Evolutionary conservation across 1,139 yeast genomes (phyloP).

Genomic region (Kodamaea sp.): DNA sequence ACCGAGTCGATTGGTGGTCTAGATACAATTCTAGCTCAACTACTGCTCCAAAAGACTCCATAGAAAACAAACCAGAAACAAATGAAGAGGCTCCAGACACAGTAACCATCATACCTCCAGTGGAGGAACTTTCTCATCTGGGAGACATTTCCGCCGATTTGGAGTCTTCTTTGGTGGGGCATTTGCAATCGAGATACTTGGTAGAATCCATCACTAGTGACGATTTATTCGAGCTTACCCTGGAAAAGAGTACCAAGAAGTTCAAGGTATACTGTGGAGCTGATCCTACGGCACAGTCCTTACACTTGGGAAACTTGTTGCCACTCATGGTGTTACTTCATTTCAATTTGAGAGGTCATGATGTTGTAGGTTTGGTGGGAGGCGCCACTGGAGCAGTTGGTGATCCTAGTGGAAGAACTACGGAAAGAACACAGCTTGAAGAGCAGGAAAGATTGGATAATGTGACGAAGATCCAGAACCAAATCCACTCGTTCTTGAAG

Average conservation of each 20-base stretch:
- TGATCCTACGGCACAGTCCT: conserved; percentile 89
- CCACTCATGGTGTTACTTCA: conserved; percentile 86
- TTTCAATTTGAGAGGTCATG: conserved; percentile 81
- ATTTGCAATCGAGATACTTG: conserved; percentile 47
- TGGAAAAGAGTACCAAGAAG: conserved; percentile 29
- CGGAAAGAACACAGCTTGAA: conserved; percentile 68
- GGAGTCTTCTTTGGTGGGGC: conserved; percentile 42
- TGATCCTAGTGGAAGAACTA: conserved; percentile 89
- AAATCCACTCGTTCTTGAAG: conserved; percentile 59
- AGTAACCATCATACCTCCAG: conserved; percentile 40
- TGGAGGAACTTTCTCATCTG: conserved; percentile 25
- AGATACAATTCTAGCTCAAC: too few relatives aligned
- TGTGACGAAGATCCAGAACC: conserved; percentile 57
- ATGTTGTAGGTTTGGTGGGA: conserved; percentile 80
- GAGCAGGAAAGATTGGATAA: conserved; percentile 56
- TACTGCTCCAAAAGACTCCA: too few relatives aligned
- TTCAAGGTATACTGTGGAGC: conserved; percentile 88
- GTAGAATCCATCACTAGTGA: conserved; percentile 53
- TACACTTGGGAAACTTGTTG: conserved; percentile 86
- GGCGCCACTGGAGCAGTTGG: conserved; percentile 99
- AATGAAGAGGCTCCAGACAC: conserved; percentile 20
- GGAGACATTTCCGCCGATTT: conserved; percentile 33
- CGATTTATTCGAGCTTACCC: conserved; percentile 40
- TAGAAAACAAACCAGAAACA: too few relatives aligned
- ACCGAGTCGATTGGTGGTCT: too few relatives aligned